Percentiles rank a stretch among this genome's conserved stretches.
These are phyloP conservation scores for Hortiboletus campestris DNA, from an alignment of 768 basidiomycete genomes.

Conservation along the genomic window DNA sequence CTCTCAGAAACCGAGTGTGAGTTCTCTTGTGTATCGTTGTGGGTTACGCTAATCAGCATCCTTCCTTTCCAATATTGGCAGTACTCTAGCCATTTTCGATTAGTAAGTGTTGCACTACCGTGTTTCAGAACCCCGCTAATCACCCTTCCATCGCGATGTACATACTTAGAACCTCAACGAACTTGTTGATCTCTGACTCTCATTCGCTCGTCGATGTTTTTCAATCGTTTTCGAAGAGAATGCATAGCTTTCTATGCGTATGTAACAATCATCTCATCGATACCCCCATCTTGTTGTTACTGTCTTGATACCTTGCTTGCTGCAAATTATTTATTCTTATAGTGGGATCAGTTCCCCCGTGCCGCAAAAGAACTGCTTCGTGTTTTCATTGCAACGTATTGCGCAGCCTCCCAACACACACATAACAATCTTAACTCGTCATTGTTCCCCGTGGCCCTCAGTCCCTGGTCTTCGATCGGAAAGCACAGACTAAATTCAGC, in stretches of 20 bases:
- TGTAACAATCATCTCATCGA: not conserved
- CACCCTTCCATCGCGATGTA: not conserved
- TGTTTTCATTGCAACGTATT: not conserved
- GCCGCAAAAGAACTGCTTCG: not conserved
- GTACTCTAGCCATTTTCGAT: conserved; percentile 25
- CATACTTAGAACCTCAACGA: conserved; percentile 23
- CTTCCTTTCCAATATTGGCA: not conserved
- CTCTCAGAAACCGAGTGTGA: conserved; percentile 21
- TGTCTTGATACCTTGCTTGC: not conserved
- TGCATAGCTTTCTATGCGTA: not conserved
- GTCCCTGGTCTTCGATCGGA: not conserved
- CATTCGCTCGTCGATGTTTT: not conserved
- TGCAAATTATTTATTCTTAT: not conserved
- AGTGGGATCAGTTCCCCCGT: not conserved
- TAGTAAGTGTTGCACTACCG: conserved; percentile 13
- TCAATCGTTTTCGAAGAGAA: not conserved
- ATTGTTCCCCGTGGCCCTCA: not conserved
- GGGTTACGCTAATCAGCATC: not conserved
- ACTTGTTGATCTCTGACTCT: conserved; percentile 16
- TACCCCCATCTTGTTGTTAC: not conserved
- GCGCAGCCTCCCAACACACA: not conserved
- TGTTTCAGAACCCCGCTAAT: not conserved
- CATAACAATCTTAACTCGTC: not conserved
- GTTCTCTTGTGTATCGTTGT: not conserved
- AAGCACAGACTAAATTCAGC: not conserved